Evolutionary conservation across 805 yeast species (phyloP), one percentile per base, ranked within the genome.

Genomic region (Sungouiella thailandica): DNA sequence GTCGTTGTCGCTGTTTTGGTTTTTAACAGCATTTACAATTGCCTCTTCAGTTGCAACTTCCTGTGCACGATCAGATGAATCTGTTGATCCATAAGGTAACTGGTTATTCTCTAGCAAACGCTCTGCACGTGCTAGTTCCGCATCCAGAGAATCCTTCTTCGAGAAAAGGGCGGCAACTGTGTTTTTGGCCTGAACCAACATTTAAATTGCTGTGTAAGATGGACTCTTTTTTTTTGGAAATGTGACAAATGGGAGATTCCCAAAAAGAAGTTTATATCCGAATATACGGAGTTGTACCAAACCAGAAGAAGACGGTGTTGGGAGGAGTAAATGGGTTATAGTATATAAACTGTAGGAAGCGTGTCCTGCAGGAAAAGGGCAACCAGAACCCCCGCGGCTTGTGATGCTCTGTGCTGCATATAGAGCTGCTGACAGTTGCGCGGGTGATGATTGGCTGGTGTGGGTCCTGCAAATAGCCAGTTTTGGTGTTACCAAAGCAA

Each of bases 41-140:
- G 62, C 58, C 40, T 66, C 72, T 33, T 63, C 69, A 30, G 56
- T 54, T 16, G 63, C 62, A 3, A 53, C 43, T 35, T 52, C 52
- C 37, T 57, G 65, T 4, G 55, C 62, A 31, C 72, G 49, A 37
- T 65, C 69, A 14, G 36, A 31, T n/a, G 34, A 35, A 13, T 27
- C 32, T 7, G 61, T 53, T 7, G 70, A 40, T 3, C 71, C 71
- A 42, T 65, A 66, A 10, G 66, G 68, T 5, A 47, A 35, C 34
- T 60, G 56, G 39, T 58, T 60, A 37, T 54, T 47, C 14, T 58
- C 52, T 24, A 65, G 53, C 32, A 60, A 49, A 23, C 57, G 31
- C 32, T 61, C 54, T 18, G 59, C 60, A 25, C 55, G 41, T 13
- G 44, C 53, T 41, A 59, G 53, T 29, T 60, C 63, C 10, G 49